Conservation (phyloP, 345 rosid species). For the Heritiera fomes region DNA sequence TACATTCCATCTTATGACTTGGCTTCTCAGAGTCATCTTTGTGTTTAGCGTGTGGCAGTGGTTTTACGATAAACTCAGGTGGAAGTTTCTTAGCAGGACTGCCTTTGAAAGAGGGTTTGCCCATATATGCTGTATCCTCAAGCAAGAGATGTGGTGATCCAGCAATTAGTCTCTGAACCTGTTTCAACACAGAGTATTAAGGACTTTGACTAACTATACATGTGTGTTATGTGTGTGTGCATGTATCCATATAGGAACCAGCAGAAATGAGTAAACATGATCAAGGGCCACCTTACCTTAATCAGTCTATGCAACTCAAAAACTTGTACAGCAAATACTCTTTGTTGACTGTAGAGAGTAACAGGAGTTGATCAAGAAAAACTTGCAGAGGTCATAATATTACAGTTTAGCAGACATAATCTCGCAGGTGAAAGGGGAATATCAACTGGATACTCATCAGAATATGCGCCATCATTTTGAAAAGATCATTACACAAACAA, state of each 20-base stretch:
- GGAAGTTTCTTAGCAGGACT: constrained; percentile 47
- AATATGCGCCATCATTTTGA: constrained; percentile 11
- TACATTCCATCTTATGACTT: constrained; percentile 44
- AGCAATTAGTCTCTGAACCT: constrained; percentile 85
- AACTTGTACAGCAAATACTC: constrained; percentile 83
- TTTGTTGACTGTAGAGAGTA: constrained; percentile 83
- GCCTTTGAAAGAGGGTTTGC: constrained; percentile 44
- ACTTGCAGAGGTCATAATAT: constrained; percentile 15
- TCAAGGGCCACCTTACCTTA: constrained; percentile 53
- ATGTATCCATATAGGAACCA: constrained; percentile 11
- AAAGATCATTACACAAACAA: neutral
- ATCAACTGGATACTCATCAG: constrained; percentile 15
- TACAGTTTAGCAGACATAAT: constrained; percentile 4
- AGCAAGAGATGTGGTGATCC: constrained; percentile 63
- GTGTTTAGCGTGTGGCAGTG: constrained; percentile 39
- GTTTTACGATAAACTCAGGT: constrained; percentile 39
- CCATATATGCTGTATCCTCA: constrained; percentile 49
- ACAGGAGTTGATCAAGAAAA: constrained; percentile 37
- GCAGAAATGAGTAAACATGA: constrained; percentile 20
- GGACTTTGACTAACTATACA: neutral
- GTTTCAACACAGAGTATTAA: constrained; percentile 27
- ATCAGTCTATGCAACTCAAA: constrained; percentile 92
- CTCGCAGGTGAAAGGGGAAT: constrained; percentile 6
- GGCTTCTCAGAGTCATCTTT: constrained; percentile 45
- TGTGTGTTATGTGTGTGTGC: neutral